Conservation (phyloP, 495 filamentous ascomycete genomes). For the Articulospora tetracladia region DNA sequence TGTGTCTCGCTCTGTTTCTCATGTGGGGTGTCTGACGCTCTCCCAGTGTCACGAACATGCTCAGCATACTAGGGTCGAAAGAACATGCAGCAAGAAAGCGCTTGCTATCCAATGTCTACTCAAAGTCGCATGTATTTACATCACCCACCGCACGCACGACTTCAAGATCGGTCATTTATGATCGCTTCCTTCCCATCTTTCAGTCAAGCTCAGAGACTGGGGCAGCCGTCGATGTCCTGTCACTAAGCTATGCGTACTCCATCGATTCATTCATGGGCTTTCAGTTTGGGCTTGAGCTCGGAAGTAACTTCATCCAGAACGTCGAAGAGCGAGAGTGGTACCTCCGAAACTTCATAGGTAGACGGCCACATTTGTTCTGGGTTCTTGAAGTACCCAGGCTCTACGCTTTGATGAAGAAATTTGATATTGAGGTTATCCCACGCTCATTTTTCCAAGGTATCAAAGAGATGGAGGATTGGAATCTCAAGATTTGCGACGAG, state of each 20-base stretch:
- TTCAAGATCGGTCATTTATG: conserved; percentile 52
- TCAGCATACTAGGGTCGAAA: not conserved
- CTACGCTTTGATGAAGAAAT: conserved; percentile 47
- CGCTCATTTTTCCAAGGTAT: not conserved
- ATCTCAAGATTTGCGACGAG: conserved; percentile 5
- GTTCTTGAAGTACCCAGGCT: conserved; percentile 46
- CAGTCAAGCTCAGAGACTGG: not conserved
- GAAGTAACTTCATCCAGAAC: conserved; percentile 46
- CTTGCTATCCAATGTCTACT: conserved; percentile 64
- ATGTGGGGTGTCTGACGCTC: not conserved
- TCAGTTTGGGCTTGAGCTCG: conserved; percentile 45
- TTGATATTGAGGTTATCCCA: conserved; percentile 58
- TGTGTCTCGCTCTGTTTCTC: not conserved
- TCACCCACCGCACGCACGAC: conserved; percentile 44
- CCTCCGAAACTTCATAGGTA: not conserved
- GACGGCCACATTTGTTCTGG: conserved; percentile 21
- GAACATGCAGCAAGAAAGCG: conserved; percentile 59
- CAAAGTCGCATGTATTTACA: conserved; percentile 63
- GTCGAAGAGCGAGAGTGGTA: not conserved
- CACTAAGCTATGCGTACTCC: conserved; percentile 44
- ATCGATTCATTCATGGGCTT: conserved; percentile 55
- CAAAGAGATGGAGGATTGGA: conserved; percentile 2
- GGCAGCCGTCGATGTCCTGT: conserved; percentile 38
- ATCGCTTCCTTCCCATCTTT: conserved; percentile 56
- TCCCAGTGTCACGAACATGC: not conserved